Evolutionary conservation across 495 filamentous ascomycete genomes (phyloP).

Genomic region (Trichoderma parareesei): DNA sequence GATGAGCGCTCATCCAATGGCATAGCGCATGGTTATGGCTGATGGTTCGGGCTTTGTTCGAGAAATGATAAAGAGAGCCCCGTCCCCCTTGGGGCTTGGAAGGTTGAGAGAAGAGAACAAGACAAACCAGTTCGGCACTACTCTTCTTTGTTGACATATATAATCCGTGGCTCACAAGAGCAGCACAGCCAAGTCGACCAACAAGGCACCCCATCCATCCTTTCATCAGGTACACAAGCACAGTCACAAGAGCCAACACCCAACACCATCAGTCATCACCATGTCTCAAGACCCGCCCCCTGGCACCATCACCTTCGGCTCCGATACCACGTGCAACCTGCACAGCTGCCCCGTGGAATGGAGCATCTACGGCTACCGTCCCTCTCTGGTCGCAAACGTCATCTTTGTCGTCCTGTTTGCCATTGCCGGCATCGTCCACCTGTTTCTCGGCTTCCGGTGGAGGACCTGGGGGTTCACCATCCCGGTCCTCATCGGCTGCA

Average conservation of each 20-base stretch:
- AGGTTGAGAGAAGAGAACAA: too few species aligned
- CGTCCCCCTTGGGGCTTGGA: too few species aligned
- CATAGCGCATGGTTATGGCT: too few species aligned
- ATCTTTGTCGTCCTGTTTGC: conserved; percentile 22
- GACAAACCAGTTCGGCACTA: too few species aligned
- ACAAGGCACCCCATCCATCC: background rate
- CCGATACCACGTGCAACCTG: conserved; percentile 26
- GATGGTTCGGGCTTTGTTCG: too few species aligned
- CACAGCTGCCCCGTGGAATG: conserved; percentile 27
- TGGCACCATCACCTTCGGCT: conserved; percentile 26
- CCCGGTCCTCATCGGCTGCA: conserved; percentile 29
- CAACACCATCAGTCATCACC: background rate
- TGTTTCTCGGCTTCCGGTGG: conserved; percentile 31
- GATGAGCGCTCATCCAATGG: too few species aligned
- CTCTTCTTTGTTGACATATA: too few species aligned
- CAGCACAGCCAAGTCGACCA: background rate
- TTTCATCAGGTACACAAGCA: background rate
- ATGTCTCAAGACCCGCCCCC: background rate
- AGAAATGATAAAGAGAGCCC: too few species aligned
- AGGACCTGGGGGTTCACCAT: conserved; percentile 31
- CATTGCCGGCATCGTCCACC: conserved; percentile 19
- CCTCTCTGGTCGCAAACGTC: conserved; percentile 22
- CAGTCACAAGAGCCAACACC: background rate
- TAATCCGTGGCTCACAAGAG: too few species aligned
- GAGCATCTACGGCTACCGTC: conserved; percentile 26